A percentile compares a stretch with the other conserved stretches of the same genome.
Evolutionary conservation across 2,329 filamentous ascomycete genomes (phyloP).

Genomic region (Aspergillus carbonarius): DNA sequence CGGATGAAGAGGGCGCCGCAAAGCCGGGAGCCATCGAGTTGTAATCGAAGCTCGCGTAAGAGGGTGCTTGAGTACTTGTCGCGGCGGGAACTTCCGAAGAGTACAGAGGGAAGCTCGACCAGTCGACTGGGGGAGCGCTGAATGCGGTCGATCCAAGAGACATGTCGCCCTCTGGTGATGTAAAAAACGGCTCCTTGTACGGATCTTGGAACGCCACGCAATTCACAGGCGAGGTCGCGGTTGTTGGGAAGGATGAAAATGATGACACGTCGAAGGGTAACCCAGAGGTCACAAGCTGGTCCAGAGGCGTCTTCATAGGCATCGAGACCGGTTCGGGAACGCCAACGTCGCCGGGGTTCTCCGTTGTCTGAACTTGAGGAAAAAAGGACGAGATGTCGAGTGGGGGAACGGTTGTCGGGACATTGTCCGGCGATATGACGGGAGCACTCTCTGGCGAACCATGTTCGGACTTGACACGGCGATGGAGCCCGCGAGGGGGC

Average conservation of each 20-base stretch:
- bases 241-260: conserved; percentile 37
- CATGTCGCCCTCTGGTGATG: conserved; percentile 44
- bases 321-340: conserved; percentile 25
- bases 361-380: conserved; percentile 27
- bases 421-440: conserved; percentile 27
- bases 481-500: conserved; percentile 31
- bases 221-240: conserved; percentile 33
- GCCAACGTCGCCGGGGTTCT: conserved; percentile 21
- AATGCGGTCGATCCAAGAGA: conserved; percentile 40
- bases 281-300: conserved; percentile 35
- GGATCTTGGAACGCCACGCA: conserved; percentile 39
- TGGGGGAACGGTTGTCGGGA: conserved; percentile 23
- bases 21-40: conserved; percentile 40
- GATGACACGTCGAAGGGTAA: conserved; percentile 42
- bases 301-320: conserved; percentile 31
- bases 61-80: conserved; percentile 46
- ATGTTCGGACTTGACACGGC: conserved; percentile 47
- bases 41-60: conserved; percentile 48
- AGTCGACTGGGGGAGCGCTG: conserved; percentile 47
- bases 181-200: conserved; percentile 43
- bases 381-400: conserved; percentile 35
- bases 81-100: conserved; percentile 37
- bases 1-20: conserved; percentile 48
- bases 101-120: conserved; percentile 49
- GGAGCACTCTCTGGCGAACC: conserved; percentile 46